Evolutionary conservation across 257 asterid species (phyloP).

Genomic region (Cruciata laevipes): DNA sequence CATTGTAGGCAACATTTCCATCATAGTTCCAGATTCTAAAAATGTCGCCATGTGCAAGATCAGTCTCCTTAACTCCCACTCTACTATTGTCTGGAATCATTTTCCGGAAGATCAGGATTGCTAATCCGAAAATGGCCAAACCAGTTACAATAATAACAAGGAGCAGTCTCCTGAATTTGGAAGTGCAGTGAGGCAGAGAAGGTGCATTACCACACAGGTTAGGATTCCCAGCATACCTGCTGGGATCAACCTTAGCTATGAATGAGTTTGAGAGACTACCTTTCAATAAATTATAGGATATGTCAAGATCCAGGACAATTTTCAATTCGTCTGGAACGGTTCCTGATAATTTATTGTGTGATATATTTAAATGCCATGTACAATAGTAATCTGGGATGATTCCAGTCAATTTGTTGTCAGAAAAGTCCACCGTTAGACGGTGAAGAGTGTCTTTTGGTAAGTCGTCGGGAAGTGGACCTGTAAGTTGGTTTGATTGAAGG

Average conservation of each 20-base stretch:
- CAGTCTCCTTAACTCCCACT: not conserved
- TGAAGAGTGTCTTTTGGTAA: not conserved
- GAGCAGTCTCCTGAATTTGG: not conserved
- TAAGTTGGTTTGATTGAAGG: not conserved
- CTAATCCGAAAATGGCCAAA: too few relatives aligned
- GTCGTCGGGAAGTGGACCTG: not conserved
- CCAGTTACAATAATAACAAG: not conserved
- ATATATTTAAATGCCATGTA: not conserved
- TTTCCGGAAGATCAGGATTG: not conserved
- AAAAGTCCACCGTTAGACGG: not conserved
- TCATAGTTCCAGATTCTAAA: constrained; percentile 5
- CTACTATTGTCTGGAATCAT: not conserved
- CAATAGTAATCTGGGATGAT: not conserved
- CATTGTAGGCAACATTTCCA: constrained; percentile 4
- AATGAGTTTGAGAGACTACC: not conserved
- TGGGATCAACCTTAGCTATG: not conserved
- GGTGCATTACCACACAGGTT: not conserved
- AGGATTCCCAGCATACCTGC: not conserved
- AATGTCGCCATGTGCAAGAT: not conserved
- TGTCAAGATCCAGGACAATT: not conserved
- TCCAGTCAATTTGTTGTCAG: not conserved
- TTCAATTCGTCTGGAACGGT: not conserved
- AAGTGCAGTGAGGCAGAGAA: not conserved
- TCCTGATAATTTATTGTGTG: not conserved
- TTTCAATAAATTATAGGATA: constrained; percentile 1